Evolutionary conservation across 805 yeast genomes (phyloP).

Genomic region (Trichomonascus vanleenenianus): DNA sequence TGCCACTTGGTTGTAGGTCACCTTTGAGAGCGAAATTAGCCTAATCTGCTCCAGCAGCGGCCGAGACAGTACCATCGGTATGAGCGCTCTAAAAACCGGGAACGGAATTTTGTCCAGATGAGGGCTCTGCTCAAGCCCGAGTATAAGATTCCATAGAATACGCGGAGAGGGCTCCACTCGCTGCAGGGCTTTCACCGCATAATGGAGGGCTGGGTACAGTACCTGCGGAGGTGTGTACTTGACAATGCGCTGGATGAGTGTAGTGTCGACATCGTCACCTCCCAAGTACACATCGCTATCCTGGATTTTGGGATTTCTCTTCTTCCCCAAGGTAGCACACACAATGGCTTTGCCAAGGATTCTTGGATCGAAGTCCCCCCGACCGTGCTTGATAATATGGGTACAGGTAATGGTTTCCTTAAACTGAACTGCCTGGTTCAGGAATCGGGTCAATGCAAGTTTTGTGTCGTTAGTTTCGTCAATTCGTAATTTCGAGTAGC

Average conservation of each 20-base stretch:
- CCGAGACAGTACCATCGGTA: conserved; percentile 14
- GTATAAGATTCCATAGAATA: conserved; percentile 23
- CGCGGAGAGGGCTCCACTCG: conserved; percentile 13
- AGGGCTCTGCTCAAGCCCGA: conserved; percentile 10
- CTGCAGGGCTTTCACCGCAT: conserved; percentile 1
- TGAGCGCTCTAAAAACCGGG: conserved; percentile 10
- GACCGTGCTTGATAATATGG: conserved; percentile 13
- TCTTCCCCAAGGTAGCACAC: conserved; percentile 21
- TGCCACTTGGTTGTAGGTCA: conserved; percentile 14
- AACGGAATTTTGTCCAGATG: neutral
- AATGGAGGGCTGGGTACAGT: conserved; percentile 6
- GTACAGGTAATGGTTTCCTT: conserved; percentile 4
- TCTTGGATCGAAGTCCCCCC: conserved; percentile 3
- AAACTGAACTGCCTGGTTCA: neutral
- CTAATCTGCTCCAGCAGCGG: conserved; percentile 28
- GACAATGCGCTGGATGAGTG: conserved; percentile 8
- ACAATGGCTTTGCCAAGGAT: conserved; percentile 20
- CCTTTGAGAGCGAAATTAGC: conserved; percentile 23
- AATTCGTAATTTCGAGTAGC: too few relatives aligned
- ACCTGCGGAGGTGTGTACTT: conserved; percentile 1
- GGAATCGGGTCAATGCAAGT: neutral
- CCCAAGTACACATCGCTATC: conserved; percentile 5
- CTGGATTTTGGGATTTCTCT: conserved; percentile 2
- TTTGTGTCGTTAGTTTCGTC: too few relatives aligned
- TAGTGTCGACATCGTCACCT: conserved; percentile 10